These are phyloP conservation scores for Anisogramma anomala DNA, from an alignment of 2,329 filamentous ascomycete species.

Conservation along the genomic window DNA sequence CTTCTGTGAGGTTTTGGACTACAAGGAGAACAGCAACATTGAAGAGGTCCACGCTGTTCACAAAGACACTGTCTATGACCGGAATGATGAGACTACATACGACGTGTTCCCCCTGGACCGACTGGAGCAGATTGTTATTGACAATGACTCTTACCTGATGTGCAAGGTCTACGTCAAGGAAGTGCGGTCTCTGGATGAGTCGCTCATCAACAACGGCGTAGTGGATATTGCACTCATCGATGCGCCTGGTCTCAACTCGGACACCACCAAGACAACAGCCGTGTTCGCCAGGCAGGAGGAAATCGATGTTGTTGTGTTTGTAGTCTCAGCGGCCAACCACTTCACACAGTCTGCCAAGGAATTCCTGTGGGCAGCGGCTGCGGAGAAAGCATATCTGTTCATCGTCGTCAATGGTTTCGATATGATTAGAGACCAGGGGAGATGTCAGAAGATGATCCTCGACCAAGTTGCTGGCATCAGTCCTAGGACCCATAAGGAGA, in stretches of 20 bases:
- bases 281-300: constrained; percentile 96
- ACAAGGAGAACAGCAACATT: constrained; percentile 75
- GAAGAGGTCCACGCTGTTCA: constrained; percentile 96
- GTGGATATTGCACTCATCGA: constrained; percentile 97
- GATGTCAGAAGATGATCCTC: constrained; percentile 85
- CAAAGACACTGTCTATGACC: constrained; percentile 66
- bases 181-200: constrained; percentile 78
- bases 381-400: constrained; percentile 97
- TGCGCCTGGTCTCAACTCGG: constrained; percentile 86
- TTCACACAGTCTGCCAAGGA: constrained; percentile 97
- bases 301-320: constrained; percentile 97
- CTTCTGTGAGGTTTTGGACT: constrained; percentile 93
- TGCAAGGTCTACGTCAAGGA: constrained; percentile 98
- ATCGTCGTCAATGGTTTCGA: constrained; percentile 98
- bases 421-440: constrained; percentile 78
- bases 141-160: constrained; percentile 79
- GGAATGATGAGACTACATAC: constrained; percentile 88
- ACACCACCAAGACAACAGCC: constrained; percentile 93
- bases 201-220: constrained; percentile 89
- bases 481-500: constrained; percentile 85
- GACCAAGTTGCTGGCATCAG: constrained; percentile 84
- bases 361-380: constrained; percentile 89
- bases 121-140: constrained; percentile 78
- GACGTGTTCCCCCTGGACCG: constrained; percentile 70
- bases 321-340: constrained; percentile 94